Conservation (phyloP, 129 eudicot species). For the Silybum marianum region DNA sequence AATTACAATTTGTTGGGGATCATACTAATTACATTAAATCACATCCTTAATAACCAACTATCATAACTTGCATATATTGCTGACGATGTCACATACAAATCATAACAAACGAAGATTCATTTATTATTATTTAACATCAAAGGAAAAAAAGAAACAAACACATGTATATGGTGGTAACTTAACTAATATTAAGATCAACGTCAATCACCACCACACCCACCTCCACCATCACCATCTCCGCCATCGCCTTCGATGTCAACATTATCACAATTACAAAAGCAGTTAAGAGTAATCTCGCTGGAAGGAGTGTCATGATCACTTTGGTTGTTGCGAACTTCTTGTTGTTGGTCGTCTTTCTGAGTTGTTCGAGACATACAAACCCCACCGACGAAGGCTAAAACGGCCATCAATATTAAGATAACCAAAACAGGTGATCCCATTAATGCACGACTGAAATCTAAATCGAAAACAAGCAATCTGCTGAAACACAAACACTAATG, state of each 20-base stretch:
- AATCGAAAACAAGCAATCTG: neutral
- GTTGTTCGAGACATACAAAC: neutral
- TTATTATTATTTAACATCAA: neutral
- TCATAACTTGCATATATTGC: too few relatives aligned
- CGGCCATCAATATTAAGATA: neutral
- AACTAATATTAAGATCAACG: neutral
- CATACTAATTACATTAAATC: too few relatives aligned
- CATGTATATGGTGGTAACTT: neutral
- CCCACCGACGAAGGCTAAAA: neutral
- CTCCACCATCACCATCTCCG: neutral
- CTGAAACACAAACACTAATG: neutral
- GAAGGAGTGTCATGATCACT: neutral
- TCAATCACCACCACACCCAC: neutral
- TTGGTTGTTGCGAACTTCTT: too few relatives aligned
- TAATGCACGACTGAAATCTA: neutral
- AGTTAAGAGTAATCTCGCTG: neutral
- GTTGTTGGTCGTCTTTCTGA: too few relatives aligned
- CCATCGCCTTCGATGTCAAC: neutral
- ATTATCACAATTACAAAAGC: neutral
- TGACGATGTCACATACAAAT: too few relatives aligned
- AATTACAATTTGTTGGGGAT: too few relatives aligned
- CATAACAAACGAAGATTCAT: neutral
- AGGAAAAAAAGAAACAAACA: neutral
- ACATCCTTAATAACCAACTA: too few relatives aligned
- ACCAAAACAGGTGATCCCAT: neutral